A percentile compares a stretch with the other conserved stretches of the same genome.
Conservation (phyloP, 192 early-diverging fungal species). For the Entophlyctis helioformis region DNA sequence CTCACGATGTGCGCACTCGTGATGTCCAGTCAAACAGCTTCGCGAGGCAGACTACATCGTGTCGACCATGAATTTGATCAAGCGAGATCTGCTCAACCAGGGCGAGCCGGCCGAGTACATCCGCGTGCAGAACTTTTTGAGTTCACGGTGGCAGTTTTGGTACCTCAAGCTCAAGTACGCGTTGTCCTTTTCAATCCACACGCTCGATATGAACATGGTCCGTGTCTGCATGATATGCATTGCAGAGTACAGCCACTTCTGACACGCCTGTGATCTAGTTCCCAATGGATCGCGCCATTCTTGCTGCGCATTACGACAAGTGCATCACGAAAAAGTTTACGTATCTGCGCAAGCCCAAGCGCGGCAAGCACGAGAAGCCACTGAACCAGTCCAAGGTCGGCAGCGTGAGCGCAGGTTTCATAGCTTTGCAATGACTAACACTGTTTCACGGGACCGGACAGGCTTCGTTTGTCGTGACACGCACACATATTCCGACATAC, state of each 20-base stretch:
- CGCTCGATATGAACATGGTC: conserved; percentile 18
- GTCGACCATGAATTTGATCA: conserved; percentile 25
- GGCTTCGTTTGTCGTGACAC: not conserved
- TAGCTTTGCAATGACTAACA: no score
- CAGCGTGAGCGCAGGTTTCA: no score
- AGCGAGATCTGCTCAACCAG: conserved; percentile 33
- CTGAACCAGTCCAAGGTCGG: no score
- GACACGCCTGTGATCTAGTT: no score
- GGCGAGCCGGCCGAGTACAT: conserved; percentile 27
- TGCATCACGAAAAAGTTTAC: no score
- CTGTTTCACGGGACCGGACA: no score
- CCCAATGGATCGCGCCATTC: no score
- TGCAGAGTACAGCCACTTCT: no score
- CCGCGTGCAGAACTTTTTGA: conserved; percentile 19
- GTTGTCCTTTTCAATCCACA: conserved; percentile 17
- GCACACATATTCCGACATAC: conserved; percentile 9
- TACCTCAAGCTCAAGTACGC: conserved; percentile 26
- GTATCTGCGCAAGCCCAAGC: no score
- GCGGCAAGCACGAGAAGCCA: no score
- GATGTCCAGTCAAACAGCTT: conserved; percentile 21
- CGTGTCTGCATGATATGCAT: no score
- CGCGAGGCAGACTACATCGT: conserved; percentile 40
- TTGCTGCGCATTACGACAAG: no score
- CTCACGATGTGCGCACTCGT: not conserved
- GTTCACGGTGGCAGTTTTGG: conserved; percentile 36